Percentiles rank a stretch among this genome's conserved stretches.
Evolutionary conservation across 2,329 filamentous ascomycete species (phyloP).

Genomic region (Xylariaceae sp.): DNA sequence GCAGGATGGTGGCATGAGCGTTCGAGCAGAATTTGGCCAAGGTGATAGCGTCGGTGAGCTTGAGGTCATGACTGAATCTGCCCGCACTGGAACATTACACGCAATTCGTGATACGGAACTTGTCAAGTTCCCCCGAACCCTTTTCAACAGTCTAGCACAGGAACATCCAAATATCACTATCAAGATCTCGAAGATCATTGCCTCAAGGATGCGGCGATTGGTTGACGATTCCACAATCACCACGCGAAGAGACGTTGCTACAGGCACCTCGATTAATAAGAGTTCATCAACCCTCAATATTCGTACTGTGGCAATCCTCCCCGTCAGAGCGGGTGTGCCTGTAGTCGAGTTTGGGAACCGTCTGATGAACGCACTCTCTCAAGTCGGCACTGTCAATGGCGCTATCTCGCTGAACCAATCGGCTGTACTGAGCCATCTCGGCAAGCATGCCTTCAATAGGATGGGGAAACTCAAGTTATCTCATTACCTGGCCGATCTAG

Average conservation of each 20-base stretch:
- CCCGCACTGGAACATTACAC: slow-evolving; percentile 84
- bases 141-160: slow-evolving; percentile 96
- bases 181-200: slow-evolving; percentile 98
- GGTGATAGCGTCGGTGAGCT: slow-evolving; percentile 97
- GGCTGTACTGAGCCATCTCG: slow-evolving; percentile 89
- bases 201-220: slow-evolving; percentile 84
- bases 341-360: slow-evolving; percentile 93
- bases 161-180: slow-evolving; percentile 98
- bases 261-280: slow-evolving; percentile 57
- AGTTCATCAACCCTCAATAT: slow-evolving; percentile 87
- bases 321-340: slow-evolving; percentile 85
- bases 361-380: slow-evolving; percentile 79
- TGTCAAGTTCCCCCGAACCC: slow-evolving; percentile 88
- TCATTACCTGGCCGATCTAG: slow-evolving; percentile 92
- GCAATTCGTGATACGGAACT: slow-evolving; percentile 96
- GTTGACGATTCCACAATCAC: slow-evolving; percentile 75
- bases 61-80: slow-evolving; percentile 93
- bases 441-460: slow-evolving; percentile 91
- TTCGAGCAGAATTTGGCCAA: slow-evolving; percentile 89
- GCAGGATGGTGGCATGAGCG: slow-evolving; percentile 75
- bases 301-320: slow-evolving; percentile 86
- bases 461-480: slow-evolving; percentile 96
- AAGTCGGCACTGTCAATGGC: slow-evolving; percentile 85
- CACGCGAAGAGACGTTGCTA: slow-evolving; percentile 58
- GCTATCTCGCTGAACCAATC: slow-evolving; percentile 91